Conservation (phyloP, 1,139 yeast species). For the Suzukiozyma palmioleophila region DNA sequence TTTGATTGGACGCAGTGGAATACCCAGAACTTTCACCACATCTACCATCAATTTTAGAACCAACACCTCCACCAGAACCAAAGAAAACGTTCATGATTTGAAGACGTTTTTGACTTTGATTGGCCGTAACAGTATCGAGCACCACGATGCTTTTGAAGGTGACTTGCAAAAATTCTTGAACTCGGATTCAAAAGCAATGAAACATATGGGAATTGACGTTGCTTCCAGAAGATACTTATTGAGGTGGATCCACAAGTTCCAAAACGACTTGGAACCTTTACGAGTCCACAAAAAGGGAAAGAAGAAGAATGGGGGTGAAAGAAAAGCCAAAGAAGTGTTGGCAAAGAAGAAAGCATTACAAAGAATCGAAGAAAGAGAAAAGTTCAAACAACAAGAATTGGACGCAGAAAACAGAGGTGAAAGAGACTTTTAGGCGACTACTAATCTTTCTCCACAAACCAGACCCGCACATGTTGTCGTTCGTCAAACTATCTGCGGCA, state of each 20-base stretch:
- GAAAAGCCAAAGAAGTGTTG: conserved; percentile 64
- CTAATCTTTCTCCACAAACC: too few species aligned
- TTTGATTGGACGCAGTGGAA: not conserved
- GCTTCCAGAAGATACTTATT: conserved; percentile 64
- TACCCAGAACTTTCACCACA: conserved; percentile 9
- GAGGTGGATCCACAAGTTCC: conserved; percentile 45
- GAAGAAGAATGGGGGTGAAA: conserved; percentile 88
- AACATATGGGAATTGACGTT: conserved; percentile 75
- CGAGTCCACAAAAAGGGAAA: conserved; percentile 59
- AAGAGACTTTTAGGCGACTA: conserved; percentile 19
- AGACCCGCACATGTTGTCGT: too few species aligned
- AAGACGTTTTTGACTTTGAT: conserved; percentile 65
- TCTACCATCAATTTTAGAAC: conserved; percentile 19
- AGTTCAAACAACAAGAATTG: conserved; percentile 21
- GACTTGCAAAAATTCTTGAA: conserved; percentile 66
- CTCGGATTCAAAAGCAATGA: conserved; percentile 54
- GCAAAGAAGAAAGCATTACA: conserved; percentile 69
- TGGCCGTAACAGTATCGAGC: conserved; percentile 72
- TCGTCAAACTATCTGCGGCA: too few species aligned
- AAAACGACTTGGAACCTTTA: conserved; percentile 55
- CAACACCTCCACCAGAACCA: conserved; percentile 41
- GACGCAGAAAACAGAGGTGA: conserved; percentile 30
- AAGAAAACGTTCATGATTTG: conserved; percentile 66
- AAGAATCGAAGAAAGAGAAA: conserved; percentile 40
- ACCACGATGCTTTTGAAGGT: conserved; percentile 64